Base-by-base conservation (phyloP, 2,329 filamentous ascomycete genomes). In the Aspergillus aculeatinus region DNA sequence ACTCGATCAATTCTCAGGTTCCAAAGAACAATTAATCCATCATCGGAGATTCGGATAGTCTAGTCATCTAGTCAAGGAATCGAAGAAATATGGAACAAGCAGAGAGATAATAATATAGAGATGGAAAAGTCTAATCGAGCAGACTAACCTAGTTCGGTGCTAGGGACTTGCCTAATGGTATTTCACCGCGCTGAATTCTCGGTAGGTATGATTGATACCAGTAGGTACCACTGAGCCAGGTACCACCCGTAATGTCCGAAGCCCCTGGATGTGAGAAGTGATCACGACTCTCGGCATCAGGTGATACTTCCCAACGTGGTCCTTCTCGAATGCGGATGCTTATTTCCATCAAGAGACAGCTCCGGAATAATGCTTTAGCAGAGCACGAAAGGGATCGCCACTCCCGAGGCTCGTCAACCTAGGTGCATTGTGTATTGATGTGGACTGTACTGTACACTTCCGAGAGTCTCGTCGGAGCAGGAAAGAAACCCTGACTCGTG, bases 401-500 rank as follows among this genome's bases (percentile, higher is more conserved):
- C 5, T 44, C 39, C 14, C 39, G 16, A 16, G 16, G 39, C 33
- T 35, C 33, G 14, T 35, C 33, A 35, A 35, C 4, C 14, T 35
- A 4, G 11, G 33, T 25, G 47, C 29, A 6, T 27, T 19, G 10
- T 47, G 35, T n/a, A 23, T 33, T n/a, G 14, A 12, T 7, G 25
- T 9, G 25, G 5, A 29, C 25, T 55, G 42, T 23, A 29, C 39
- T 31, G 29, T 23, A 6, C 52, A 35, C 11, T 55, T n/a, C 52
- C 52, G 25, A 39, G 39, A 47, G 44, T 31, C 25, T 47, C 29
- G 12, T 55, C 42, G 44, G 53, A 7, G 16, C 33, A 55, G 27
- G 53, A 39, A 35, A 19, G 53, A 39, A 35, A 19, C 23, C 27
- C 33, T 35, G 53, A 55, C 53, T 55, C 53, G 53, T 55, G 53